Evolutionary conservation across 306 rosid genomes (phyloP), one percentile per base, ranked within the genome.

Genomic region (Cucurbita argyrosperma): DNA sequence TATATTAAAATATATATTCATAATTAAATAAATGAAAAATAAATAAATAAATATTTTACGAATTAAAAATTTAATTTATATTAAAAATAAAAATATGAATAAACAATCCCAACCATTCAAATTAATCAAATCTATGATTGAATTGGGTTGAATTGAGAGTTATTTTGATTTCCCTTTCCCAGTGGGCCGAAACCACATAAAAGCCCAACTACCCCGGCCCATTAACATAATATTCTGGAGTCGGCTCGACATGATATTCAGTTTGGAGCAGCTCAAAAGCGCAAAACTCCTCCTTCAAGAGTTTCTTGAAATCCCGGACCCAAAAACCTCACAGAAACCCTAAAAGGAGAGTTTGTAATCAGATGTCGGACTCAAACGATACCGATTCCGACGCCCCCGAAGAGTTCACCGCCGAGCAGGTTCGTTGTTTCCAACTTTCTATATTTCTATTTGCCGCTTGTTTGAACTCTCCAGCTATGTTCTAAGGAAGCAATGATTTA

Each of bases 331-430:
- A 47, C 65, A 19, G 54, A 56, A 18, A 55, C 35, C 64, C 49
- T 61, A 46, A 52, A 53, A 66, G 64, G 76, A 40, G 35, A 43
- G 18, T 51, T 38, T 70, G 61, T 50, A 37, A 11, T 67, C 63
- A 59, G 77, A 84, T 89, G 96, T 86, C 89, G 77, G 85, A 79
- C 69, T 55, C 76, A 71, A 89, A 86, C 74, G 90, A 62, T 18
- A 62, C 74, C 70, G 88, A 89, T 37, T 91, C 88, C 4, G 96
- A 91, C 39, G 85, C 87, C 30, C 97, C 97, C 10, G 97, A 91
- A 80, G 97, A 91, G 76, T 79, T 91, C 80, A 88, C 98, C 14
- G 90, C 92, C 6, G 90, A 80, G 64, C 90, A 87, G 90, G 90
- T 84, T 54, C 2, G 37, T 57, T 58, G 42, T 1, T 8, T 8